These are phyloP conservation scores for Pichia cabralensis DNA, from an alignment of 805 yeast genomes.

Conservation along the genomic window DNA sequence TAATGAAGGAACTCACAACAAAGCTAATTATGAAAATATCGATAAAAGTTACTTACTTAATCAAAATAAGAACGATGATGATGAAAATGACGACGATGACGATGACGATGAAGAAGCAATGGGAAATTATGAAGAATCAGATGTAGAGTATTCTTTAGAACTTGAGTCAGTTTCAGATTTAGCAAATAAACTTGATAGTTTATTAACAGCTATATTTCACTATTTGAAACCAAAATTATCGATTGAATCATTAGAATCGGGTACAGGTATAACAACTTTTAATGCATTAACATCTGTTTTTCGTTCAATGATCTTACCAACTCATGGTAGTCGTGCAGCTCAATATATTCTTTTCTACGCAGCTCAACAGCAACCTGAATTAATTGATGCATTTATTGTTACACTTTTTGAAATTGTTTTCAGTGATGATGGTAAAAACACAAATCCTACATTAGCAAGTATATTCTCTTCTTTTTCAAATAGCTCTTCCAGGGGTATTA, in stretches of 20 bases:
- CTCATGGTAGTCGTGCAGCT: conserved; percentile 81
- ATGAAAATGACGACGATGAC: conserved; percentile 3
- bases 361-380: conserved; percentile 72
- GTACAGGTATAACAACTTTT: conserved; percentile 59
- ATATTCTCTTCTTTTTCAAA: not conserved
- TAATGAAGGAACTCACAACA: not conserved
- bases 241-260: conserved; percentile 41
- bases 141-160: conserved; percentile 38
- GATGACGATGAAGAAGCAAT: conserved; percentile 27
- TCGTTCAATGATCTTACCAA: conserved; percentile 75
- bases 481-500: not conserved
- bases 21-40: not conserved
- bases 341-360: conserved; percentile 77
- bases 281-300: conserved; percentile 68
- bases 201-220: conserved; percentile 48
- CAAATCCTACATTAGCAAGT: not conserved
- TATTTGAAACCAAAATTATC: conserved; percentile 41
- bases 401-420: conserved; percentile 77
- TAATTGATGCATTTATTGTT: conserved; percentile 78
- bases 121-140: conserved; percentile 27
- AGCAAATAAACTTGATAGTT: conserved; percentile 61
- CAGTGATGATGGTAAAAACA: conserved; percentile 28
- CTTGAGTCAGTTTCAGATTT: conserved; percentile 41
- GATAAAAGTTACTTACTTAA: conserved; percentile 18
- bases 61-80: conserved; percentile 3